A percentile compares a stretch with the other conserved stretches of the same genome.
phyloP scores from a whole-genome alignment of 1,284 basidiomycete species.

The Ganoderma lucidum region DNA sequence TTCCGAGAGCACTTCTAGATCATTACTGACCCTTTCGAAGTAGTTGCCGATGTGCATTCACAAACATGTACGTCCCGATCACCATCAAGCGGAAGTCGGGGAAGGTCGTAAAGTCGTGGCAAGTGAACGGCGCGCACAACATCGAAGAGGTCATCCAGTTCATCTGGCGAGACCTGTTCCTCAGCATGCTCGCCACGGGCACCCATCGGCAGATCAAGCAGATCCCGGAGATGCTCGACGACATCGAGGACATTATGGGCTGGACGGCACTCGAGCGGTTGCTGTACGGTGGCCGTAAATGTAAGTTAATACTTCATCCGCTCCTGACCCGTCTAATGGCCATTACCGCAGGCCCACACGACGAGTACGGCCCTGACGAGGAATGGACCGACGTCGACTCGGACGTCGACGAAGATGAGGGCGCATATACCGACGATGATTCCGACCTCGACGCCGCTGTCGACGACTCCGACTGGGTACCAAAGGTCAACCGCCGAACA shows the following conservation, averaged over 20 bases:
- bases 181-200: conserved; percentile 57
- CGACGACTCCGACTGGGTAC: conserved; percentile 20
- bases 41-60: conserved; percentile 58
- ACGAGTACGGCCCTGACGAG: conserved; percentile 42
- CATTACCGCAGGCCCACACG: conserved; percentile 30
- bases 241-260: conserved; percentile 58
- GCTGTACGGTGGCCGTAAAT: conserved; percentile 55
- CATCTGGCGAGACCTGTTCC: conserved; percentile 74
- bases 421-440: conserved; percentile 34
- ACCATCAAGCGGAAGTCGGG: conserved; percentile 51
- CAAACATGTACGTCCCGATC: conserved; percentile 55
- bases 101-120: conserved; percentile 57
- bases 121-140: conserved; percentile 55
- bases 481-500: conserved; percentile 32
- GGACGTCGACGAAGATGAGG: conserved; percentile 32
- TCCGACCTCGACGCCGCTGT: conserved; percentile 33
- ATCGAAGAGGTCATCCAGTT: conserved; percentile 61
- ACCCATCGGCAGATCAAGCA: conserved; percentile 44
- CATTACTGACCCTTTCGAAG: not conserved
- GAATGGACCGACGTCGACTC: conserved; percentile 38
- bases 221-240: conserved; percentile 61
- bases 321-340: not conserved
- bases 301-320: conserved; percentile 40
- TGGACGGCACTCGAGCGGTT: conserved; percentile 60
- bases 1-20: too few relatives aligned